These are phyloP conservation scores for Backusella luteola DNA, from an alignment of 192 early-diverging fungal genomes.

Conservation along the genomic window DNA sequence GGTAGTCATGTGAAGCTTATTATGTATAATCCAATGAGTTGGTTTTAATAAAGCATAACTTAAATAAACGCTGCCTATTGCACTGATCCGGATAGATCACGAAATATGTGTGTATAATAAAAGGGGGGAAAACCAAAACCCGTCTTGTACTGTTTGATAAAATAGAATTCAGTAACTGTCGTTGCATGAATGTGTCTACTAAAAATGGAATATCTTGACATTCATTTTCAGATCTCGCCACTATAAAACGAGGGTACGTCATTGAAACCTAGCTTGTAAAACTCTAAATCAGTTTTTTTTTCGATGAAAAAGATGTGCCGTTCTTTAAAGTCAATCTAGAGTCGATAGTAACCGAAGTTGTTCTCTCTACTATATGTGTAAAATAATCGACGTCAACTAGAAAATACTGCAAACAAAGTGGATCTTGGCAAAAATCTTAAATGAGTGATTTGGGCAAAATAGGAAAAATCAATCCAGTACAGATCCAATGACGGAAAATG, in stretches of 20 bases:
- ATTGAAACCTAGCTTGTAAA: neutral
- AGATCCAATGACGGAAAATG: neutral
- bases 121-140: neutral
- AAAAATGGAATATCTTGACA: constrained; percentile 2
- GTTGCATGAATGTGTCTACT: neutral
- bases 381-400: neutral
- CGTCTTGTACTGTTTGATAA: neutral
- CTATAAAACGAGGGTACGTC: neutral
- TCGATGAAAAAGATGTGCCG: too few relatives aligned
- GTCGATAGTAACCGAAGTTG: neutral
- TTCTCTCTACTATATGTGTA: too few relatives aligned
- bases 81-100: neutral
- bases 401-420: neutral
- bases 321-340: neutral
- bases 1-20: neutral
- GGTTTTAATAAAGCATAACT: neutral
- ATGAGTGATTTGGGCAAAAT: neutral
- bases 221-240: neutral
- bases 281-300: neutral
- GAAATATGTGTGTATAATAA: neutral
- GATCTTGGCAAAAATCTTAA: neutral
- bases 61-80: neutral
- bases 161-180: neutral
- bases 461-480: neutral
- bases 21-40: neutral